Conservation (phyloP, 108 stramenopile species). For the Cyclotella kingstonii region DNA sequence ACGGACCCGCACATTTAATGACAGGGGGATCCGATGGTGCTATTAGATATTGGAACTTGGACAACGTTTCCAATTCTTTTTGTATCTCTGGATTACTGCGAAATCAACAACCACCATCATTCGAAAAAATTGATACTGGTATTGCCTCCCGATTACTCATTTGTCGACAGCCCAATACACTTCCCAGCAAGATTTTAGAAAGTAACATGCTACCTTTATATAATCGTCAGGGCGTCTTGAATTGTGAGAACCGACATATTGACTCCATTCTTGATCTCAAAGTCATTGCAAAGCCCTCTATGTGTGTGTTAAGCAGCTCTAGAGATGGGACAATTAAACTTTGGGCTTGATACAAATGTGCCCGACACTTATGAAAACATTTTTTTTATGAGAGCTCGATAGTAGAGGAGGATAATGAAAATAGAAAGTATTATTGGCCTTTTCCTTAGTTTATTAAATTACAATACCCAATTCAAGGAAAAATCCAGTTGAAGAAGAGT, state of each 20-base stretch:
- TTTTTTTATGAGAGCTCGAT: too few relatives aligned
- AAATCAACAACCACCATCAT: slow-evolving; percentile 64
- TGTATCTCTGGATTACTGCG: slow-evolving; percentile 66
- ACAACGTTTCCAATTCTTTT: slow-evolving; percentile 78
- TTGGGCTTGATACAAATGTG: slow-evolving; percentile 40
- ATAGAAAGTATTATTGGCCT: background rate
- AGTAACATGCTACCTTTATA: slow-evolving; percentile 43
- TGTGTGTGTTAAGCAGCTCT: slow-evolving; percentile 60
- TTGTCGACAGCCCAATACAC: slow-evolving; percentile 66
- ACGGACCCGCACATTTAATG: slow-evolving; percentile 77
- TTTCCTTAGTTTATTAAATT: background rate
- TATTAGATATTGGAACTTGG: slow-evolving; percentile 91
- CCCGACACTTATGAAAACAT: too few relatives aligned
- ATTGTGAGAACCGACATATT: slow-evolving; percentile 41
- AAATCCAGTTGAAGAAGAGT: slow-evolving; percentile 70
- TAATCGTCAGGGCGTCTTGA: slow-evolving; percentile 36
- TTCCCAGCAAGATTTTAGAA: slow-evolving; percentile 39
- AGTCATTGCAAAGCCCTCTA: slow-evolving; percentile 54
- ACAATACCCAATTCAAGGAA: slow-evolving; percentile 41
- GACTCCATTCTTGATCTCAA: slow-evolving; percentile 83
- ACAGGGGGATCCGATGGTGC: slow-evolving; percentile 87
- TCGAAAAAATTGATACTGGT: slow-evolving; percentile 64
- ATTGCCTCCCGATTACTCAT: slow-evolving; percentile 54
- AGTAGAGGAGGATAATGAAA: too few relatives aligned
- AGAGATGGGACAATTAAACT: slow-evolving; percentile 77